Percentiles rank a stretch among this genome's conserved stretches.
These are phyloP conservation scores for Myochromella boudieri DNA, from an alignment of 768 basidiomycete genomes.

Conservation along the genomic window DNA sequence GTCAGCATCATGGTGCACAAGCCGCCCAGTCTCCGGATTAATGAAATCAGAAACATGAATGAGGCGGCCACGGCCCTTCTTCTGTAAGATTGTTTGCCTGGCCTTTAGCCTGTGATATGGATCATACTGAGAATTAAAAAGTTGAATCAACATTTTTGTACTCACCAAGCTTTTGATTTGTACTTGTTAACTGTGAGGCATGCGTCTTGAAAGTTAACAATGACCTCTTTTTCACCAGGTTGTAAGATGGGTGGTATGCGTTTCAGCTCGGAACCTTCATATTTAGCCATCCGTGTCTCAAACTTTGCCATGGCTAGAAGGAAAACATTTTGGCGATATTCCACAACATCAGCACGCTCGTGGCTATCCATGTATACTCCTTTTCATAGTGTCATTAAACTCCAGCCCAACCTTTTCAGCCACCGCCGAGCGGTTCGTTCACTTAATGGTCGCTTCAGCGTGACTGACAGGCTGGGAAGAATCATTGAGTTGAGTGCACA, in stretches of 20 bases:
- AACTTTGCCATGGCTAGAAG: background rate
- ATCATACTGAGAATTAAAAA: too few relatives aligned
- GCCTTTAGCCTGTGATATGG: background rate
- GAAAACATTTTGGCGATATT: background rate
- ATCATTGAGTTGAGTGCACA: background rate
- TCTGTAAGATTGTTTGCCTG: background rate
- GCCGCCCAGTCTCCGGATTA: constrained; percentile 20
- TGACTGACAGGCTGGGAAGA: background rate
- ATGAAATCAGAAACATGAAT: constrained; percentile 35
- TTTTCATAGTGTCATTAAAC: background rate
- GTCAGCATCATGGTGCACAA: constrained; percentile 15
- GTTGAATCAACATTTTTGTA: too few relatives aligned
- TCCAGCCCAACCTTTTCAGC: background rate
- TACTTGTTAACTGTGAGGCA: background rate
- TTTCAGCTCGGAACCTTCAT: background rate
- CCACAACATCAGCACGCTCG: background rate
- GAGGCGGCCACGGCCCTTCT: constrained; percentile 25
- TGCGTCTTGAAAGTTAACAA: background rate
- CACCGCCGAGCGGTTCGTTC: background rate
- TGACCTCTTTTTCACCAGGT: background rate
- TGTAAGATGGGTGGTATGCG: background rate
- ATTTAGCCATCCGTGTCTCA: background rate
- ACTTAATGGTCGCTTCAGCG: background rate
- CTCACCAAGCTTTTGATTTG: background rate
- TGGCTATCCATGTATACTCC: constrained; percentile 3